Evolutionary conservation across 1,284 basidiomycete genomes (phyloP).

Genomic region (Tetrapyrgos nigripes): DNA sequence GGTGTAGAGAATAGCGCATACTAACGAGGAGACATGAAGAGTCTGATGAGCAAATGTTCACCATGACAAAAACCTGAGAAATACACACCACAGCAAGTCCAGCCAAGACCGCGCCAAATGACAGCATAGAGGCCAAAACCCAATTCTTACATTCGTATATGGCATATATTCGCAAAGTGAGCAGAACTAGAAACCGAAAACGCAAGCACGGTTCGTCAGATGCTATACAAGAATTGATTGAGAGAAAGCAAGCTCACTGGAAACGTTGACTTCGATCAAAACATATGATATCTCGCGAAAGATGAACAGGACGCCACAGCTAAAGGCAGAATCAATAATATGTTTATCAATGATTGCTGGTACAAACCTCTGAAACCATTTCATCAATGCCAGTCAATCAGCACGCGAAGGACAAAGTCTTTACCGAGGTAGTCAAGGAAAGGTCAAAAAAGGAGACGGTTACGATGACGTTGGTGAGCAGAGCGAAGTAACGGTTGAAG

Average conservation of each 20-base stretch:
- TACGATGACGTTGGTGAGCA: slow-evolving; percentile 20
- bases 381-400: neutral
- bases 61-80: too few relatives aligned
- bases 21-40: neutral
- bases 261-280: slow-evolving; percentile 3
- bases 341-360: neutral
- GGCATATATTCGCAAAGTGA: slow-evolving; percentile 24
- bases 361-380: neutral
- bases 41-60: neutral
- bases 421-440: neutral
- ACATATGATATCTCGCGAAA: slow-evolving; percentile 10
- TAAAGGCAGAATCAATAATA: neutral
- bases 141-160: slow-evolving; percentile 17
- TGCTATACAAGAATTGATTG: neutral
- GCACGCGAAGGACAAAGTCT: too few relatives aligned
- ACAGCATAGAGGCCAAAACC: slow-evolving; percentile 15
- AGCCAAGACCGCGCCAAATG: slow-evolving; percentile 2
- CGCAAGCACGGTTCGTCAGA: too few relatives aligned
- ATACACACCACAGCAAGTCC: slow-evolving; percentile 6
- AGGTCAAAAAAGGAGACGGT: slow-evolving; percentile 14
- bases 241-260: neutral
- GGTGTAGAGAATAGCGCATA: slow-evolving; percentile 3
- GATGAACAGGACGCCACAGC: neutral
- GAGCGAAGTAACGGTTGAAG: slow-evolving; percentile 22
- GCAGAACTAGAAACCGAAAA: slow-evolving; percentile 14